Conservation (phyloP, 1,284 basidiomycete genomes). For the Vanrija humicola region DNA sequence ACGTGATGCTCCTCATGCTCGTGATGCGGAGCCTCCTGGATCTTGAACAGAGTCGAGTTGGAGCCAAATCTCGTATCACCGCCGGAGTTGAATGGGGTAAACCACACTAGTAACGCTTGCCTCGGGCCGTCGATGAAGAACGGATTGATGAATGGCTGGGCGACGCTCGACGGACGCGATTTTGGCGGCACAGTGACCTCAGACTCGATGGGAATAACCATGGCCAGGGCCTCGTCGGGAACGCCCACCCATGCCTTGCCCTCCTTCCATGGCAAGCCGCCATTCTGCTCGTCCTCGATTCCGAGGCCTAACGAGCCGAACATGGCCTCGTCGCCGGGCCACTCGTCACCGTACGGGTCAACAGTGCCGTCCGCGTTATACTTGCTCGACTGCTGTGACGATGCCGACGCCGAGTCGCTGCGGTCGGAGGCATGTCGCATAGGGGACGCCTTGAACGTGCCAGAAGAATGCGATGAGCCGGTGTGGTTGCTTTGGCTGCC, state of each 20-base stretch:
- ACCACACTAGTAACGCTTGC: constrained; percentile 45
- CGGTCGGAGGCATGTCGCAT: constrained; percentile 5
- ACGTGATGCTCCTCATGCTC: constrained; percentile 4
- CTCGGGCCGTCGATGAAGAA: constrained; percentile 27
- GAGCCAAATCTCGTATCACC: constrained; percentile 1
- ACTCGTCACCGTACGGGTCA: constrained; percentile 8
- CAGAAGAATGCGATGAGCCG: not conserved
- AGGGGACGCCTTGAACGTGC: not conserved
- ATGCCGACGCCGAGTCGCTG: constrained; percentile 16
- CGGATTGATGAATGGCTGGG: constrained; percentile 18
- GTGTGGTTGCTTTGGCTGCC: not conserved
- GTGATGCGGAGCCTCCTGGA: constrained; percentile 14
- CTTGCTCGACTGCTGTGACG: constrained; percentile 12
- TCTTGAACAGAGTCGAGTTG: constrained; percentile 15
- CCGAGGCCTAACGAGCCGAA: constrained; percentile 20
- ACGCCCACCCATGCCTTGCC: constrained; percentile 47
- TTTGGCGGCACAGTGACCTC: not conserved
- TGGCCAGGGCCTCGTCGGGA: constrained; percentile 46
- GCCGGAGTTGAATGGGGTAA: constrained; percentile 44
- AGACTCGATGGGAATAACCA: constrained; percentile 42
- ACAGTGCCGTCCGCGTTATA: constrained; percentile 6
- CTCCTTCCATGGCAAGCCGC: constrained; percentile 27
- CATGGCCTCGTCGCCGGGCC: constrained; percentile 7
- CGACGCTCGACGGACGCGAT: not conserved
- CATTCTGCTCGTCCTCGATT: constrained; percentile 24